Percentiles rank a stretch among this genome's conserved stretches.
phyloP scores from a whole-genome alignment of 2,329 filamentous ascomycete genomes.

The Mycosphaerella arachidis region DNA sequence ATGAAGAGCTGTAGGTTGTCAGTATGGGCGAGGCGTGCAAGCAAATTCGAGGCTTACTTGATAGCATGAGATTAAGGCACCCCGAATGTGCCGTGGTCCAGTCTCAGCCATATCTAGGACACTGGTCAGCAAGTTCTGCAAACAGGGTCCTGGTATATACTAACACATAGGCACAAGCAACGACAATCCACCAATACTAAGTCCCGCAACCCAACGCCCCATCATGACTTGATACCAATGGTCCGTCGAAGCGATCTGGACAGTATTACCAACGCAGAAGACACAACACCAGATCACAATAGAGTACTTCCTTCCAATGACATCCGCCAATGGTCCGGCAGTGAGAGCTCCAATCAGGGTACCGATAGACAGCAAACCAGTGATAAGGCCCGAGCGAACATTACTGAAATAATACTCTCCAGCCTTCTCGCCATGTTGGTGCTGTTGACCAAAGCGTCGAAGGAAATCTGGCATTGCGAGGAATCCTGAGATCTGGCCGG shows the following conservation, averaged over 20 bases:
- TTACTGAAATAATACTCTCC: conserved; percentile 47
- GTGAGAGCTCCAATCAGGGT: conserved; percentile 55
- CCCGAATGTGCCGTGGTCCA: conserved; percentile 60
- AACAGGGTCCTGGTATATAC: conserved; percentile 28
- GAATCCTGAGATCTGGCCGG: conserved; percentile 59
- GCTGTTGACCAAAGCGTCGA: conserved; percentile 48
- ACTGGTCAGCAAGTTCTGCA: neutral
- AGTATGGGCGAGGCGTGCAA: neutral
- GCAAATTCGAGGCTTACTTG: conserved; percentile 27
- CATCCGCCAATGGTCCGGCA: conserved; percentile 57
- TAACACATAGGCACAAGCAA: conserved; percentile 59
- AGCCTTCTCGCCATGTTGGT: neutral
- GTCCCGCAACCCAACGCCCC: conserved; percentile 59
- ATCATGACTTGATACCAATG: conserved; percentile 62
- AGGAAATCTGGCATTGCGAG: conserved; percentile 57
- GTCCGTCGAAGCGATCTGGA: conserved; percentile 57
- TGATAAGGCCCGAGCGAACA: conserved; percentile 58
- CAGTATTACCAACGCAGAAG: conserved; percentile 59
- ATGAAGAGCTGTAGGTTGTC: conserved; percentile 54
- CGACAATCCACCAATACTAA: conserved; percentile 61
- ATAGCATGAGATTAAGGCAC: conserved; percentile 59
- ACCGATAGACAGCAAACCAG: conserved; percentile 55
- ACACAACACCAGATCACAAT: conserved; percentile 59
- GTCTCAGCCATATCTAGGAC: conserved; percentile 53
- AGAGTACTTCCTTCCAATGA: conserved; percentile 56